Conservation (phyloP, 2,329 filamentous ascomycete genomes). For the Ophiostoma himal-ulmi region DNA sequence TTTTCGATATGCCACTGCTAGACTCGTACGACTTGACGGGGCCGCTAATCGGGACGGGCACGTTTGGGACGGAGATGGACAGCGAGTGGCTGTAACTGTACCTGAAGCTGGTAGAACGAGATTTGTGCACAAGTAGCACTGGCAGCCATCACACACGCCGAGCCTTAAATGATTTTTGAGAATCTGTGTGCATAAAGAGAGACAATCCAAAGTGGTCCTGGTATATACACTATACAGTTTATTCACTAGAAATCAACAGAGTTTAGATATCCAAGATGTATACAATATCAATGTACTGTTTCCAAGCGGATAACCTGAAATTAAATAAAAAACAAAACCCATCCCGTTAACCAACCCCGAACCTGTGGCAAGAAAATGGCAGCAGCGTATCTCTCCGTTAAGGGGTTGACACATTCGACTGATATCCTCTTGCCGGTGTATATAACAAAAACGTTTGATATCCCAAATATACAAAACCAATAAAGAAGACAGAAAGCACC, state of each 20-base stretch:
- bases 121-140: not conserved
- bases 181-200: no score
- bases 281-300: not conserved
- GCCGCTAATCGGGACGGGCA: slow-evolving; percentile 12
- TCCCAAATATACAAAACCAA: slow-evolving; percentile 13
- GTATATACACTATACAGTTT: no score
- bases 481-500: not conserved
- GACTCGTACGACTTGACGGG: slow-evolving; percentile 9
- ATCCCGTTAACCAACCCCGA: slow-evolving; percentile 1
- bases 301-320: not conserved
- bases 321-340: slow-evolving; percentile 4
- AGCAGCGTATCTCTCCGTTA: not conserved
- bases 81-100: slow-evolving; percentile 16
- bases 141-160: no score
- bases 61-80: slow-evolving; percentile 18
- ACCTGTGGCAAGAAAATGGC: not conserved
- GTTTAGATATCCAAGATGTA: not conserved
- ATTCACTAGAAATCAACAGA: not conserved
- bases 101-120: not conserved
- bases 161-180: no score
- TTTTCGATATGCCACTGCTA: slow-evolving; percentile 20
- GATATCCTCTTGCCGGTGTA: slow-evolving; percentile 2
- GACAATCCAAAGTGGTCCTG: no score
- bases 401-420: not conserved
- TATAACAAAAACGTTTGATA: slow-evolving; percentile 13